Percentiles rank a stretch among this genome's conserved stretches.
phyloP scores from a whole-genome alignment of 129 eudicot genomes.

The Deinandra increscens region DNA sequence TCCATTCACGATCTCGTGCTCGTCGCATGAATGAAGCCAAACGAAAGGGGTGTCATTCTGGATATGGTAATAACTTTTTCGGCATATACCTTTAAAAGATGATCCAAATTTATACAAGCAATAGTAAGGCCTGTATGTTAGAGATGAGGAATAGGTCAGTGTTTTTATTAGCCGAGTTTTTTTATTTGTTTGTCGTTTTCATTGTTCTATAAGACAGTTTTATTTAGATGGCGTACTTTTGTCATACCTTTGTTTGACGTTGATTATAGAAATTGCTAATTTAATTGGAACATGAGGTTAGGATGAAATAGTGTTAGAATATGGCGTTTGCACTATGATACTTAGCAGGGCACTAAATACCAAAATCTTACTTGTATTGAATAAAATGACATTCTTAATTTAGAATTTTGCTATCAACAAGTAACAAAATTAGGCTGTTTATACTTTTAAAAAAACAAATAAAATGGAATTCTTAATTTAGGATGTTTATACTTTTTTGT shows the following conservation, averaged over 20 bases:
- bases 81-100: background rate
- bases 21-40: constrained; percentile 91
- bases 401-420: no score
- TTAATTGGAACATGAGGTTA: no score
- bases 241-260: constrained; percentile 30
- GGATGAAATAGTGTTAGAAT: no score
- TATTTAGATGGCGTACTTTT: constrained; percentile 13
- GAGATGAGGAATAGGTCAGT: constrained; percentile 9
- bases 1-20: constrained; percentile 88
- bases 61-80: constrained; percentile 58
- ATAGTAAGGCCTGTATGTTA: constrained; percentile 23
- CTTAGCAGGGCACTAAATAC: no score
- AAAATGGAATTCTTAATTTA: no score
- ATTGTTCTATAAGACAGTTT: constrained; percentile 20
- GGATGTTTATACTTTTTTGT: no score
- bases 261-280: no score
- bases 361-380: no score
- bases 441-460: no score
- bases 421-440: no score
- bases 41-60: constrained; percentile 92
- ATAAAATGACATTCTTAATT: no score
- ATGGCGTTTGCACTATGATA: no score
- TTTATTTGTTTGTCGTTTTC: constrained; percentile 25
- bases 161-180: constrained; percentile 33
- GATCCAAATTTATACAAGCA: background rate